Conservation (phyloP, 306 rosid genomes). For the Quercus ilex region DNA sequence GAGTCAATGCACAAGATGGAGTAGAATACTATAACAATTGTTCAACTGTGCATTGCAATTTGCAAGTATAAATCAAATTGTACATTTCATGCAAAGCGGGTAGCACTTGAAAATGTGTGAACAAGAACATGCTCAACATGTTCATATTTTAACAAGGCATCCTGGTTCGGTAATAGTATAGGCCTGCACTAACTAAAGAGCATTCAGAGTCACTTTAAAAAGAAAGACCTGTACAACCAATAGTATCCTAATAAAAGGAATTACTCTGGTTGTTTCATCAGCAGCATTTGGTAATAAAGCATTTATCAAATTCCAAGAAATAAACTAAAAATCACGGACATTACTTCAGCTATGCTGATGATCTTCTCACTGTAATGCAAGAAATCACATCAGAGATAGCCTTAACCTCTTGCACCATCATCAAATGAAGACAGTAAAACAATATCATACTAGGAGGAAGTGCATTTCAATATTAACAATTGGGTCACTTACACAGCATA, state of each 20-base stretch:
- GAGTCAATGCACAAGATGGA: neutral
- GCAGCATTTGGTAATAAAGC: neutral
- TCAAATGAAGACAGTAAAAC: neutral
- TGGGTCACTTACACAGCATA: neutral
- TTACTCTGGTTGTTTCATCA: neutral
- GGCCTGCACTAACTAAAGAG: neutral
- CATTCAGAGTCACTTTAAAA: neutral
- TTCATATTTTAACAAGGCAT: neutral
- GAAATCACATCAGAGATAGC: neutral
- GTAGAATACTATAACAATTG: neutral
- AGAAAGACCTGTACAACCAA: neutral
- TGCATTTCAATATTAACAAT: neutral
- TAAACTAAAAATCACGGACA: neutral
- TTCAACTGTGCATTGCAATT: neutral
- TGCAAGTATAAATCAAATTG: neutral
- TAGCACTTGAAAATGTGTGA: neutral
- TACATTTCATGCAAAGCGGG: neutral
- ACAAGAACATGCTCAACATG: neutral
- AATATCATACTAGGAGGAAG: neutral
- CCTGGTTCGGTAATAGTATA: neutral
- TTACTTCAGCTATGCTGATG: neutral
- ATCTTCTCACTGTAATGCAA: neutral
- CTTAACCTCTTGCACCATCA: neutral
- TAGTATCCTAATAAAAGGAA: neutral
- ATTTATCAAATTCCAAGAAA: neutral